Evolutionary conservation across 306 rosid genomes (phyloP).

Genomic region (Luffa aegyptiaca): DNA sequence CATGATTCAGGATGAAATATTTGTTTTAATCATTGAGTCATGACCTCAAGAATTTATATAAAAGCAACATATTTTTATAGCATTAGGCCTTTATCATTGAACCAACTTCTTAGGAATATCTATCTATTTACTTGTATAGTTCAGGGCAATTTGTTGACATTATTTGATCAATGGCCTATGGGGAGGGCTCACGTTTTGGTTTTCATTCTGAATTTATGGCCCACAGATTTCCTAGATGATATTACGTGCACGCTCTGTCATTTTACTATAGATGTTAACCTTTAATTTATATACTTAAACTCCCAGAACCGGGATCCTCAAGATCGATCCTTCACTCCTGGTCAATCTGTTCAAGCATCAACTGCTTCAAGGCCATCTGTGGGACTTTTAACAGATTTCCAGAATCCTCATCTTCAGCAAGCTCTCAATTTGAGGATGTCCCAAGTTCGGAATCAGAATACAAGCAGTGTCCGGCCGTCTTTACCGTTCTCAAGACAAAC

Average conservation of each 20-base stretch:
- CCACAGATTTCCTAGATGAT: not conserved
- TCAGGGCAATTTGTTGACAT: not conserved
- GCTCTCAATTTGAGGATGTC: constrained; percentile 25
- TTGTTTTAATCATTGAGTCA: not conserved
- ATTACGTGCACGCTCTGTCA: not conserved
- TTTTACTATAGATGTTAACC: not conserved
- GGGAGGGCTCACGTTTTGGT: not conserved
- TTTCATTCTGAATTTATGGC: not conserved
- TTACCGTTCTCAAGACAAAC: constrained; percentile 17
- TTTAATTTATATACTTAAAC: constrained; percentile 18
- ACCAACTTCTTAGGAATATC: not conserved
- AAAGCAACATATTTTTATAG: not conserved
- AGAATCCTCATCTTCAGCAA: constrained; percentile 58
- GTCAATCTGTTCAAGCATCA: constrained; percentile 22
- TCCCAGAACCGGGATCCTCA: constrained; percentile 37
- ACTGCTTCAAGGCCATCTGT: constrained; percentile 13
- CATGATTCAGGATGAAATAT: not conserved
- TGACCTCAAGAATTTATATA: not conserved
- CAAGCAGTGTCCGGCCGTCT: constrained; percentile 16
- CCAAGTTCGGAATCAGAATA: constrained; percentile 17
- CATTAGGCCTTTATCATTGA: not conserved
- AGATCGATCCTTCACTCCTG: constrained; percentile 14
- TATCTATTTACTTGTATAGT: not conserved
- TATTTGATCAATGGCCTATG: not conserved
- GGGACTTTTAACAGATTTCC: constrained; percentile 15